A percentile compares a stretch with the other conserved stretches of the same genome.
Evolutionary conservation across 306 rosid genomes (phyloP).

Genomic region (Lotus japonicus): DNA sequence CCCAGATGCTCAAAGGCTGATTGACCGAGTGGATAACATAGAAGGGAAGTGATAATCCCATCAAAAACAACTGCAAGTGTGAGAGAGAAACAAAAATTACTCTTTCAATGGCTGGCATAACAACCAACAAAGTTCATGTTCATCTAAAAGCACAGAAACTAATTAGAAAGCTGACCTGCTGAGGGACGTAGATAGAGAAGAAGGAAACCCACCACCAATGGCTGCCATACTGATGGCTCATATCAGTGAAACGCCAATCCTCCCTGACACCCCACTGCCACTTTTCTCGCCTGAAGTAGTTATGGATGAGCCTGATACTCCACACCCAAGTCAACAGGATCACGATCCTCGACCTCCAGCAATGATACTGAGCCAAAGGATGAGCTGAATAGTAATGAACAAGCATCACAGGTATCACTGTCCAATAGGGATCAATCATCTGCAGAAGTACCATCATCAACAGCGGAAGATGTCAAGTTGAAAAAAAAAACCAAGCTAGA

Average conservation of each 20-base stretch:
- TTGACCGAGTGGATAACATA: conserved; percentile 52
- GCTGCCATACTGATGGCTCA: conserved; percentile 62
- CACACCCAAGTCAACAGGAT: conserved; percentile 68
- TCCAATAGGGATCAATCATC: conserved; percentile 92
- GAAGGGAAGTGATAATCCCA: conserved; percentile 68
- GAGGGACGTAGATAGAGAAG: conserved; percentile 71
- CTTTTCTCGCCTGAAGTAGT: conserved; percentile 75
- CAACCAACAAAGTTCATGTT: too few relatives aligned
- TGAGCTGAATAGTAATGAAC: conserved; percentile 67
- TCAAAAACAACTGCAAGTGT: conserved; percentile 51
- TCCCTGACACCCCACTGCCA: conserved; percentile 95
- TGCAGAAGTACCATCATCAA: conserved; percentile 31
- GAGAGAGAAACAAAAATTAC: too few relatives aligned
- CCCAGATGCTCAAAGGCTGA: conserved; percentile 52
- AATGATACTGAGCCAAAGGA: conserved; percentile 54
- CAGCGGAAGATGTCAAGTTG: background rate
- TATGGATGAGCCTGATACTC: conserved; percentile 74
- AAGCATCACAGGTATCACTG: conserved; percentile 82
- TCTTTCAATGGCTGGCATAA: too few relatives aligned
- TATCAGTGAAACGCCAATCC: conserved; percentile 89
- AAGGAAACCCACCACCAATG: conserved; percentile 95
- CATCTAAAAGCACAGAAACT: background rate
- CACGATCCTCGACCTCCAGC: conserved; percentile 64
- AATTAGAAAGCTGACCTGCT: conserved; percentile 50
- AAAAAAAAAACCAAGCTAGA: too few relatives aligned